A percentile compares a stretch with the other conserved stretches of the same genome.
phyloP scores from a whole-genome alignment of 1,284 basidiomycete genomes.

The Tetrapyrgos nigripes region DNA sequence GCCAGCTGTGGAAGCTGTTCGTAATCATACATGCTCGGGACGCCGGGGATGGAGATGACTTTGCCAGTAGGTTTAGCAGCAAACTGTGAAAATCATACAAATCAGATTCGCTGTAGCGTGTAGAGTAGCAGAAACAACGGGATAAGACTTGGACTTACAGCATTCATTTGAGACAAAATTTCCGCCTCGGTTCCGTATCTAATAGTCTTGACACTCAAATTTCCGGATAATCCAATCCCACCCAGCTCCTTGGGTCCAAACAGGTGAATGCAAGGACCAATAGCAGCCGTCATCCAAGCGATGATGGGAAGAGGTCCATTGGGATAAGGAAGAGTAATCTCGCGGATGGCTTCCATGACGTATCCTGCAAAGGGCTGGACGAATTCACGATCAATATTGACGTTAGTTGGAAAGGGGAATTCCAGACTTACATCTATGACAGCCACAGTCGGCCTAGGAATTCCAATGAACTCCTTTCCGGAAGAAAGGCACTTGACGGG shows the following conservation, averaged over 20 bases:
- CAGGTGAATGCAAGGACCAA: not conserved
- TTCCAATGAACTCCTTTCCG: not conserved
- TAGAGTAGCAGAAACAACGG: too few species aligned
- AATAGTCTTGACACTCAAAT: not conserved
- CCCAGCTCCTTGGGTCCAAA: slow-evolving; percentile 2
- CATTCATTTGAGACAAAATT: not conserved
- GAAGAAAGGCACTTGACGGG: not conserved
- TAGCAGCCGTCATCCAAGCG: slow-evolving; percentile 1
- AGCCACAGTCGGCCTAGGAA: not conserved
- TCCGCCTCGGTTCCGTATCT: not conserved
- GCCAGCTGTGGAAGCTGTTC: not conserved
- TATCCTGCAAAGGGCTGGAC: not conserved
- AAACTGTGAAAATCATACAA: too few species aligned
- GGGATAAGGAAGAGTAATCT: not conserved
- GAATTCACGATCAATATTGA: not conserved
- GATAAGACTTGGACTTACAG: not conserved
- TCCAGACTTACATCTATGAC: not conserved
- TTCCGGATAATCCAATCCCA: not conserved
- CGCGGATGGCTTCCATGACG: not conserved
- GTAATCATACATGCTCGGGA: not conserved
- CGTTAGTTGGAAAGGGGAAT: not conserved
- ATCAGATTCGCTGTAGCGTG: too few species aligned
- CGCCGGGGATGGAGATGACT: not conserved
- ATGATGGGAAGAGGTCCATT: not conserved
- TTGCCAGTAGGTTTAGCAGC: not conserved